Base-by-base conservation (phyloP, 108 stramenopile genomes). In the Nitzschia sp. region DNA sequence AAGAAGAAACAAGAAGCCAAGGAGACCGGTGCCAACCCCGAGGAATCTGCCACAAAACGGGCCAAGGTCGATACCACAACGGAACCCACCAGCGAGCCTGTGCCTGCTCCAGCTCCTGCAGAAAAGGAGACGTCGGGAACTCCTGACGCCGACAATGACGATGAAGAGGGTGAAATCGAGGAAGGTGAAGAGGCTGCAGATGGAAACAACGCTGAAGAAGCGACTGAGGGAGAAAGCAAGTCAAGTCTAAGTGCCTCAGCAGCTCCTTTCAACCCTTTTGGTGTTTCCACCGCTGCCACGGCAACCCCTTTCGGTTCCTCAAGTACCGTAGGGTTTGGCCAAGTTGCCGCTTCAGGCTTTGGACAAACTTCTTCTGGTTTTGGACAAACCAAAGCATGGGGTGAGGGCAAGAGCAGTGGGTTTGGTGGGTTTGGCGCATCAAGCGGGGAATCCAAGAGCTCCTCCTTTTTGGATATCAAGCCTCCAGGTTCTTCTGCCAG, bases 401-500 rank as follows among this genome's bases (percentile, higher is more conserved):
- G 41, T 17, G 53, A 42, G 1, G 5, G n/a, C 3, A 42, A 39
- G 11, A 53, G 62, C 43, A 54, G 52, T 40, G 52, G 60, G n/a
- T 37, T 29, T 56, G 48, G 46, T 19, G 26, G n/a, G 37, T 41
- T 38, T 8, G 34, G 34, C 38, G 1, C 25, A 25, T 37, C 57
- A 20, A 59, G 38, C 3, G 29, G 29, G 29, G 29, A 12, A 59
- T 38, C 20, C 43, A 48, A 34, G 38, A 14, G 63, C 44, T 63
- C 50, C 40, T 26, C 51, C 41, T 83, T 86, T 72, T 65, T 83
- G 67, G 55, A 80, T 52, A 82, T 86, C 37, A 83, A 83, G 53
- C 85, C 83, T 0, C 85, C 85, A 0, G 81, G 74, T 34, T 59
- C 48, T 20, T 64, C 82, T 1, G 57, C 77, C 21, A 69, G 51